Evolutionary conservation across 2,329 filamentous ascomycete genomes (phyloP), one percentile per base, ranked within the genome.

Genomic region (Myriosclerotinia curreyana): DNA sequence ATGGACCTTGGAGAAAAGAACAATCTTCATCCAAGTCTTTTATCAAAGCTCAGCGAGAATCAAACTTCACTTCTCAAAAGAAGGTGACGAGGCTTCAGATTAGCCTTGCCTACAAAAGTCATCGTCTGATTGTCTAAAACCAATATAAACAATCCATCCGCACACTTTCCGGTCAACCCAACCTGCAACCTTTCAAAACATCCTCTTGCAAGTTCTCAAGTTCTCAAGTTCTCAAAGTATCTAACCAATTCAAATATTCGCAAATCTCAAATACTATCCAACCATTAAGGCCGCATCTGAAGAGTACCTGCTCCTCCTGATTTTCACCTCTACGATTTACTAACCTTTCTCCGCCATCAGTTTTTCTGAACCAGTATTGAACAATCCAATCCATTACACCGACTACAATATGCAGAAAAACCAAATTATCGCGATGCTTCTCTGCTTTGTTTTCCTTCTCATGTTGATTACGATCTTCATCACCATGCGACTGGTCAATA

Each of bases 1-100:
- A 62, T 15, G 20, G 28, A 38, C 14, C 62, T 64, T 20, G 62
- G 54, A 15, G 38, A 60, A 22, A 60, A 44, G 62, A 59, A 64
- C 15, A 28, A 60, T 28, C 28, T 64, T n/a, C 62, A 64, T 31
- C 62, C 62, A 28, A 51, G 17, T 52, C 36, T 64, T 17, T 36
- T 60, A 3, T 50, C 22, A 3, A 42, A 38, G 20, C 48, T 64
- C 5, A 6, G 8, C 11, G 46, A 64, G 31, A n/a, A 44, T 15
- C 1, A 60, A 36, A 42, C n/a, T 60, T 64, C 55, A 60, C 36
- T 64, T 7, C 25, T 64, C 9, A 44, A 51, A 12, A 50, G 62
- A 44, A 51, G 28, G 20, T 62, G 31, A 62, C 28, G 31, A 46
- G 60, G 50, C 36, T 34, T 15, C 11, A 25, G 9, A 15, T 15